A percentile compares a stretch with the other conserved stretches of the same genome.
These are phyloP conservation scores for Candida broadrunensis DNA, from an alignment of 805 yeast species.

Conservation along the genomic window DNA sequence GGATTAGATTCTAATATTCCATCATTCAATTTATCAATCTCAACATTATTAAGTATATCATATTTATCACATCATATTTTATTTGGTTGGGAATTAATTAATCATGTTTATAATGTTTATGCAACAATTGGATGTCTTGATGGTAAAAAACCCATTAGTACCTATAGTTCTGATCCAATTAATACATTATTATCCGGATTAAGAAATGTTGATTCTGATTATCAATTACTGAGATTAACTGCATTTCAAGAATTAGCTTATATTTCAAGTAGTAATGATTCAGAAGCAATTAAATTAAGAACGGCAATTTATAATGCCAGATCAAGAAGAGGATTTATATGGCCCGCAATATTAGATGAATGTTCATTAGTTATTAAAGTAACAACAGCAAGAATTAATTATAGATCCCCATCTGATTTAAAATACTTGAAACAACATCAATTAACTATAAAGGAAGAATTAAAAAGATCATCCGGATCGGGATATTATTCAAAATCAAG, in stretches of 20 bases:
- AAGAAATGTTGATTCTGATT: slow-evolving; percentile 42
- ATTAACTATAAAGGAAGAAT: slow-evolving; percentile 14
- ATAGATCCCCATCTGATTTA: slow-evolving; percentile 27
- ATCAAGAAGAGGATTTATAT: slow-evolving; percentile 43
- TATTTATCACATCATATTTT: slow-evolving; percentile 32
- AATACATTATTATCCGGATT: slow-evolving; percentile 65
- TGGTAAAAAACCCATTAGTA: slow-evolving; percentile 58
- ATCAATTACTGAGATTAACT: slow-evolving; percentile 45
- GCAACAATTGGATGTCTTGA: slow-evolving; percentile 71
- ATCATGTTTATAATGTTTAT: slow-evolving; percentile 60
- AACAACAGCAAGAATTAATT: slow-evolving; percentile 42
- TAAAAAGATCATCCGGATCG: slow-evolving; percentile 6
- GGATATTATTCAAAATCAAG: neutral
- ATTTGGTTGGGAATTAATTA: slow-evolving; percentile 52
- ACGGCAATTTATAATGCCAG: slow-evolving; percentile 51
- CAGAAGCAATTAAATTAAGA: slow-evolving; percentile 44
- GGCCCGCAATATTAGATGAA: slow-evolving; percentile 62
- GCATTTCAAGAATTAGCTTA: slow-evolving; percentile 77
- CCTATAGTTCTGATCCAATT: slow-evolving; percentile 58
- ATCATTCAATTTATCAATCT: slow-evolving; percentile 27
- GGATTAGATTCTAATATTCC: slow-evolving; percentile 44
- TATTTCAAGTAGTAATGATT: slow-evolving; percentile 49
- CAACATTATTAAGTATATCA: slow-evolving; percentile 24
- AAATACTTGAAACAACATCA: slow-evolving; percentile 21
- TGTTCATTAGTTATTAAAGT: slow-evolving; percentile 54